Evolutionary conservation across 371 early-diverging fungal species (phyloP), one percentile per base, ranked within the genome.

Genomic region (Rhizopus microsporus): DNA sequence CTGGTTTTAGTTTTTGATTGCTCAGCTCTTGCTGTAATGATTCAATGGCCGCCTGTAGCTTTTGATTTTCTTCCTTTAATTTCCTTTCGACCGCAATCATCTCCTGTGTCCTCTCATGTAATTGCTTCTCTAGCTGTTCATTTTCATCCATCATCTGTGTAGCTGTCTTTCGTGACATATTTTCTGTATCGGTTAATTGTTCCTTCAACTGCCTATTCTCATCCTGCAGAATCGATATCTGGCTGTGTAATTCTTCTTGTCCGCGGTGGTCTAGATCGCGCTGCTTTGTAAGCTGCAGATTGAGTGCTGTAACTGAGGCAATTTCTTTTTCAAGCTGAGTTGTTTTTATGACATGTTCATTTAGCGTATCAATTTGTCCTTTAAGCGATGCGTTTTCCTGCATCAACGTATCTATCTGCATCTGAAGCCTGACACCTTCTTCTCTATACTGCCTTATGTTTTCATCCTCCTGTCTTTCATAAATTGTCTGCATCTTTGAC

Each of bases 61-160:
- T 48, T 16, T 50, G 43, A 30, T 61, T 55, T 35, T 61, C 56
- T 15, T 40, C 30, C 9, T 61, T 45, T 4, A 61, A 15, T 43
- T 56, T 38, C 43, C 56, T 56, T 12, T 51, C 15, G 9, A 54
- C 46, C 32, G 47, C 39, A 30, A 17, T 48, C 5, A 32, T 33
- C 29, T 54, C 39, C 6, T 30, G 17, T 42, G 48, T 35, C 9
- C 23, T n/a, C 50, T 42, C 29, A 4, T 47, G 56, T 7, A 51
- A 6, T n/a, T 50, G 47, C 13, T 56, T 43, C 17, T 62, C 52
- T 23, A 56, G 8, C 12, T 42, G 45, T 10, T 62, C 57, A 34
- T 62, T 62, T 33, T 56, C 57, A 37, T 56, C 51, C 7, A 61
- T 44, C 0, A 61, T 51, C 0, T 55, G 37, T 37, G 35, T 17